Evolutionary conservation across 2,329 filamentous ascomycete genomes (phyloP).

Genomic region (Colletotrichum tofieldiae): DNA sequence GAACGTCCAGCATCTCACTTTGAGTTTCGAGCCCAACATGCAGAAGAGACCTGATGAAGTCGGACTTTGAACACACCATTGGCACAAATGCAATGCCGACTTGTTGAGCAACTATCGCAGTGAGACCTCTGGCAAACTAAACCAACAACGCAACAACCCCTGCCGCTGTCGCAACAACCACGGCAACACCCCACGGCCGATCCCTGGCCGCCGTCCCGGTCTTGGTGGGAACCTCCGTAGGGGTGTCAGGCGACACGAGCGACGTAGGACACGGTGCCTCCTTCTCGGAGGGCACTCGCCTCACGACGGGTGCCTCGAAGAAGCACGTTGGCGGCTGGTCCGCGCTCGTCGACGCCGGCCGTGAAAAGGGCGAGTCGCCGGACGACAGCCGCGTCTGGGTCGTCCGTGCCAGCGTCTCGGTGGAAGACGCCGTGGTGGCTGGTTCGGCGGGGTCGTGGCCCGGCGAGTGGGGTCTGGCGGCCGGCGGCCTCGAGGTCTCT

Average conservation of each 20-base stretch:
- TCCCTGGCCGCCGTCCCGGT: not conserved
- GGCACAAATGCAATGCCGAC: not conserved
- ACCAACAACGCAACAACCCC: slow-evolving; percentile 1
- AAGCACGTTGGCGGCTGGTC: slow-evolving; percentile 13
- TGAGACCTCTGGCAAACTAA: not conserved
- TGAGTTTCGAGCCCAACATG: no score
- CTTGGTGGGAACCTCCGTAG: not conserved
- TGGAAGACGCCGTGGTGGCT: not conserved
- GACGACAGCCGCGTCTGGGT: not conserved
- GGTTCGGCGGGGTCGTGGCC: not conserved
- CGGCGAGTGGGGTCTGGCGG: not conserved
- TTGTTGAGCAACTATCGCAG: not conserved
- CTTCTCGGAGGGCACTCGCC: not conserved
- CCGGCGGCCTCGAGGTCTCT: not conserved
- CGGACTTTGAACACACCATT: no score
- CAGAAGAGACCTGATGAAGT: no score
- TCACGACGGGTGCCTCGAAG: not conserved
- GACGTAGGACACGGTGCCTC: not conserved
- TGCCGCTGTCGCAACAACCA: not conserved
- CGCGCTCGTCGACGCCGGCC: not conserved
- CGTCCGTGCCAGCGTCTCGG: not conserved
- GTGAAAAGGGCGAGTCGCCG: not conserved
- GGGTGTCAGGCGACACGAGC: not conserved
- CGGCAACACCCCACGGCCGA: not conserved
- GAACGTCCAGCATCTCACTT: not conserved